These are phyloP conservation scores for Coemansia sp. DNA, from an alignment of 192 early-diverging fungal genomes.

Conservation along the genomic window DNA sequence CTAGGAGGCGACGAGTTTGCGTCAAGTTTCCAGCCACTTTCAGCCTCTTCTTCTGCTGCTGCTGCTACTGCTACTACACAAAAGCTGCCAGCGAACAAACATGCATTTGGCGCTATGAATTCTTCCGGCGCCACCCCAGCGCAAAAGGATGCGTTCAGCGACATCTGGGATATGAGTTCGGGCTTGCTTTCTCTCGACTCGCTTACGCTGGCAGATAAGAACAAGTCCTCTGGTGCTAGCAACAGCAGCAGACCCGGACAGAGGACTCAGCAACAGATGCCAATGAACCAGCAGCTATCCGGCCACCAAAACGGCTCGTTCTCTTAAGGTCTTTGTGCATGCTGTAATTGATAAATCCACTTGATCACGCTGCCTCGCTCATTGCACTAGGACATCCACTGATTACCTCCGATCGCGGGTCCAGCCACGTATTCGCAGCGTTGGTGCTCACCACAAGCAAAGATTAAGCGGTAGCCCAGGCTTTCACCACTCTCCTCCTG, in stretches of 20 bases:
- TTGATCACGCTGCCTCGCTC: too few species aligned
- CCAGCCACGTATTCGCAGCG: too few species aligned
- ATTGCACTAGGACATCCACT: too few species aligned
- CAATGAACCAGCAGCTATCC: conserved; percentile 51
- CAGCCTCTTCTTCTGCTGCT: conserved; percentile 11
- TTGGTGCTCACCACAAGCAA: too few species aligned
- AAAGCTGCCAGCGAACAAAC: not conserved
- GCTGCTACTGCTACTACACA: not conserved
- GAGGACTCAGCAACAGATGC: conserved; percentile 11
- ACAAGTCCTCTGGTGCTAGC: conserved; percentile 6
- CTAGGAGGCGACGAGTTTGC: conserved; percentile 21
- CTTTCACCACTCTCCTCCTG: too few species aligned
- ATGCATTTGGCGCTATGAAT: not conserved
- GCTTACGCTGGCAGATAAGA: conserved; percentile 56
- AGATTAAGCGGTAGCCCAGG: too few species aligned
- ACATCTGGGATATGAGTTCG: conserved; percentile 69
- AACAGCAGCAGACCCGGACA: not conserved
- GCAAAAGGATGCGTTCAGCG: conserved; percentile 44
- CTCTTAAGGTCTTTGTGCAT: too few species aligned
- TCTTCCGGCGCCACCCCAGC: conserved; percentile 3
- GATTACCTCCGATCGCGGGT: too few species aligned
- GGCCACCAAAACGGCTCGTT: conserved; percentile 9
- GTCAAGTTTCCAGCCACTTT: conserved; percentile 22
- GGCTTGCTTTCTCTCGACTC: conserved; percentile 68
- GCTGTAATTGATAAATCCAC: too few species aligned